A percentile compares a stretch with the other conserved stretches of the same genome.
Evolutionary conservation across 1,139 yeast genomes (phyloP).

Genomic region (Zygotorulaspora mrakii): DNA sequence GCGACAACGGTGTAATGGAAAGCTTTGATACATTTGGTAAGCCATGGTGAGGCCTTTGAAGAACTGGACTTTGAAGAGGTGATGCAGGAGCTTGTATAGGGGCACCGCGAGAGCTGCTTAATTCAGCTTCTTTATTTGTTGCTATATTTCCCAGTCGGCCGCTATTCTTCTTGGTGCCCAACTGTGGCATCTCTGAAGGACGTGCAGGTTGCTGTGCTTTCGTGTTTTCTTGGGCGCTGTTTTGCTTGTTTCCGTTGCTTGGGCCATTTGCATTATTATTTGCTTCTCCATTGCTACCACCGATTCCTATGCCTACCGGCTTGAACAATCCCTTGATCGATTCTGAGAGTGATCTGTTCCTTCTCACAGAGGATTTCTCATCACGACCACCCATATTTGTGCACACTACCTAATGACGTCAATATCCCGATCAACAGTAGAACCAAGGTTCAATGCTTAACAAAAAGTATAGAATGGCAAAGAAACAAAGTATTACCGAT

Average conservation of each 20-base stretch:
- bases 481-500: too few relatives aligned
- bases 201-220: constrained; percentile 6
- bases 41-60: constrained; percentile 9
- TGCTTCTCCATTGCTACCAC: constrained; percentile 2
- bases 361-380: constrained; percentile 18
- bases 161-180: constrained; percentile 10
- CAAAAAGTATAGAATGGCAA: too few relatives aligned
- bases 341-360: constrained; percentile 30
- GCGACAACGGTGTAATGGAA: constrained; percentile 14
- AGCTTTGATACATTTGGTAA: constrained; percentile 21
- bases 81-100: constrained; percentile 10
- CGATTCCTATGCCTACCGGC: constrained; percentile 6
- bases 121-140: constrained; percentile 15
- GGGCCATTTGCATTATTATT: neutral
- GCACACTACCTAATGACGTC: neutral
- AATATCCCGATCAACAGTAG: neutral
- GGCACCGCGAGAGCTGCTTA: constrained; percentile 15
- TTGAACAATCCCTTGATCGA: constrained; percentile 33
- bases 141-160: constrained; percentile 13
- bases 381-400: constrained; percentile 12
- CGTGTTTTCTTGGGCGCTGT: constrained; percentile 7
- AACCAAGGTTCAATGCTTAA: neutral
- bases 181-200: constrained; percentile 8
- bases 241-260: constrained; percentile 3
- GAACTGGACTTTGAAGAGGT: constrained; percentile 11